A percentile compares a stretch with the other conserved stretches of the same genome.
Evolutionary conservation across 1,139 yeast genomes (phyloP).

Genomic region (Taphrina flavorubra): DNA sequence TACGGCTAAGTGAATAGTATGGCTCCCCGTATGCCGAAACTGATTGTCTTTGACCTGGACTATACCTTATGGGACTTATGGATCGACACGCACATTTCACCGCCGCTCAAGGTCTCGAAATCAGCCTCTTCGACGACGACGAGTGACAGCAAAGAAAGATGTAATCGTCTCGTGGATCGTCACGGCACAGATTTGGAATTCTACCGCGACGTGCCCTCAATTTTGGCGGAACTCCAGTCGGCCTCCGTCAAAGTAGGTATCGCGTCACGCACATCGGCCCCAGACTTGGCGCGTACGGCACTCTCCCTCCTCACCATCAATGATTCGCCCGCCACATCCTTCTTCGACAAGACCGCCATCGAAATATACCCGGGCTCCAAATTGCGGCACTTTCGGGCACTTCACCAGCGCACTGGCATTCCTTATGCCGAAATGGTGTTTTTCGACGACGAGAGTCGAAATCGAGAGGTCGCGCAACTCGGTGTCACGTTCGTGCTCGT

Average conservation of each 20-base stretch:
- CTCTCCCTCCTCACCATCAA: conserved; percentile 59
- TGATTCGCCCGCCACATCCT: conserved; percentile 51
- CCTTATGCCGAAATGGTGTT: conserved; percentile 61
- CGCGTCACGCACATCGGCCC: conserved; percentile 74
- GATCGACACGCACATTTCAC: conserved; percentile 70
- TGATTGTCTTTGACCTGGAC: conserved; percentile 73
- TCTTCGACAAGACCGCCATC: conserved; percentile 53
- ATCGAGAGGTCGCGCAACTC: conserved; percentile 65
- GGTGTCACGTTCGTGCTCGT: conserved; percentile 68
- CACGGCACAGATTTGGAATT: conserved; percentile 60
- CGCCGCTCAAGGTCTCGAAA: conserved; percentile 55
- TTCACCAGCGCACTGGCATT: conserved; percentile 60
- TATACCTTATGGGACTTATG: conserved; percentile 79
- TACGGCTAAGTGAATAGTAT: background rate
- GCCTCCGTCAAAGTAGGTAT: conserved; percentile 58
- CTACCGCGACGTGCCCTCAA: conserved; percentile 66
- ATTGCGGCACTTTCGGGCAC: conserved; percentile 60
- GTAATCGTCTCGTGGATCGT: conserved; percentile 53
- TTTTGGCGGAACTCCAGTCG: conserved; percentile 56
- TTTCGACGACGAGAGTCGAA: conserved; percentile 72
- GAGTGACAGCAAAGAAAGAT: conserved; percentile 36
- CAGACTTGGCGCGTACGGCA: conserved; percentile 62
- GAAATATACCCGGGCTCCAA: conserved; percentile 56
- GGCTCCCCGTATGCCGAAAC: conserved; percentile 24
- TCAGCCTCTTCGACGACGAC: conserved; percentile 43